phyloP scores from a whole-genome alignment of 2,329 filamentous ascomycete species.

The Onygenales sp. region DNA sequence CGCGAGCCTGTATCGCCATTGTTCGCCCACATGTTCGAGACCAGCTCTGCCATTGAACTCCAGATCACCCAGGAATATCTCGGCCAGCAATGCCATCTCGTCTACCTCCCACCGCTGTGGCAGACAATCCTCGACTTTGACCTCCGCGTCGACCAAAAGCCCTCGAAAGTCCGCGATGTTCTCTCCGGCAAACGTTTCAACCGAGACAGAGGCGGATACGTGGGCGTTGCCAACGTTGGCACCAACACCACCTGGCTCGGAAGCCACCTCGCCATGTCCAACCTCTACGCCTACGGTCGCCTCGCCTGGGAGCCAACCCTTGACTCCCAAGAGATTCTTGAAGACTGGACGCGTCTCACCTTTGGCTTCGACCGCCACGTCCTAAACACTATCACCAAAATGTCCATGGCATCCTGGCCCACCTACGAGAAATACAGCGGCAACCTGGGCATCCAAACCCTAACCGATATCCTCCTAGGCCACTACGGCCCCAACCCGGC shows the following conservation, averaged over 20 bases:
- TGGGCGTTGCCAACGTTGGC: conserved; percentile 59
- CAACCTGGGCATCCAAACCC: conserved; percentile 60
- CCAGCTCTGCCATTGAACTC: conserved; percentile 51
- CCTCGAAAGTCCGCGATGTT: conserved; percentile 51
- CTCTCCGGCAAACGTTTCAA: conserved; percentile 52
- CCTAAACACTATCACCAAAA: conserved; percentile 49
- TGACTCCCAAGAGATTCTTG: conserved; percentile 42
- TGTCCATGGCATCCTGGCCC: conserved; percentile 61
- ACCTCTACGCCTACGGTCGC: conserved; percentile 60
- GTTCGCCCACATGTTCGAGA: conserved; percentile 44
- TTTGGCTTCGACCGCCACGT: conserved; percentile 49
- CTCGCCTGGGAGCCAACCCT: conserved; percentile 54
- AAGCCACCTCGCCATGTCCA: conserved; percentile 60
- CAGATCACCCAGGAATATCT: conserved; percentile 62
- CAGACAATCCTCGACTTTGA: conserved; percentile 60
- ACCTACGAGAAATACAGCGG: conserved; percentile 63
- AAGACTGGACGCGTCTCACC: conserved; percentile 60
- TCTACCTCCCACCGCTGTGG: conserved; percentile 61
- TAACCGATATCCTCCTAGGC: conserved; percentile 57
- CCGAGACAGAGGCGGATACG: conserved; percentile 50
- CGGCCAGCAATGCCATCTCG: conserved; percentile 59
- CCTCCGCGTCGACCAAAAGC: conserved; percentile 48
- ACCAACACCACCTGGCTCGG: conserved; percentile 59
- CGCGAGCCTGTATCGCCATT: conserved; percentile 58
- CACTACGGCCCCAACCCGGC: conserved; percentile 61